Conservation (phyloP, 2,329 filamentous ascomycete genomes). For the Penicillium sp. region DNA sequence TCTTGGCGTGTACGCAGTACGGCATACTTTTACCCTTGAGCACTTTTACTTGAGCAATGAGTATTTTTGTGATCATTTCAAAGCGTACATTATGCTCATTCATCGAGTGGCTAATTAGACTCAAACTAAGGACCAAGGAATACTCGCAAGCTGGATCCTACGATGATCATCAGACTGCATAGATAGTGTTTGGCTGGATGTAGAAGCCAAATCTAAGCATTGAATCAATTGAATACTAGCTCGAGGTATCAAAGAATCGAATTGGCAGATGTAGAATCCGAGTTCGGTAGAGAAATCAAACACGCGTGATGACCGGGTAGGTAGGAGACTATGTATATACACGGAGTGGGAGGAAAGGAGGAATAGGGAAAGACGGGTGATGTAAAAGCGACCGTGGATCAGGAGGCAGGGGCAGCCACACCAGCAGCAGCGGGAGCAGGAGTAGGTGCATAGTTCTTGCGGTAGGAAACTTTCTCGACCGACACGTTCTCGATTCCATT, state of each 20-base stretch:
- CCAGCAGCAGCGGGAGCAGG: slow-evolving; percentile 38
- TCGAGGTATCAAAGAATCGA: slow-evolving; percentile 14
- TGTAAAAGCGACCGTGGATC: neutral
- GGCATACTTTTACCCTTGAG: neutral
- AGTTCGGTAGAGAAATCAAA: slow-evolving; percentile 1
- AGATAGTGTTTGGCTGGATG: neutral
- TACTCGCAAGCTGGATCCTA: neutral
- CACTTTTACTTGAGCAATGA: neutral
- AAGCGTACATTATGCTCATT: neutral
- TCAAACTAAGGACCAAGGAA: neutral
- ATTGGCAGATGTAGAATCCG: slow-evolving; percentile 8
- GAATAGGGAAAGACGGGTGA: slow-evolving; percentile 2
- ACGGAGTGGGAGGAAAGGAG: slow-evolving; percentile 11
- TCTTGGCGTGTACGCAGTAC: neutral
- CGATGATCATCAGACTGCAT: neutral
- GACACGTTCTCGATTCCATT: slow-evolving; percentile 73
- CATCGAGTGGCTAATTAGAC: neutral
- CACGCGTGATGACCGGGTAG: slow-evolving; percentile 3
- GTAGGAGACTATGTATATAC: slow-evolving; percentile 36
- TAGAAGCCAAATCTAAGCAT: neutral
- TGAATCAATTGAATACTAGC: neutral
- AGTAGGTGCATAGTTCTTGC: slow-evolving; percentile 63
- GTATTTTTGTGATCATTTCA: neutral
- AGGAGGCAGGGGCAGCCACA: neutral
- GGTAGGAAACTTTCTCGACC: slow-evolving; percentile 81